Conservation (phyloP, 305 asterid species). For the Fraxinus floribunda region DNA sequence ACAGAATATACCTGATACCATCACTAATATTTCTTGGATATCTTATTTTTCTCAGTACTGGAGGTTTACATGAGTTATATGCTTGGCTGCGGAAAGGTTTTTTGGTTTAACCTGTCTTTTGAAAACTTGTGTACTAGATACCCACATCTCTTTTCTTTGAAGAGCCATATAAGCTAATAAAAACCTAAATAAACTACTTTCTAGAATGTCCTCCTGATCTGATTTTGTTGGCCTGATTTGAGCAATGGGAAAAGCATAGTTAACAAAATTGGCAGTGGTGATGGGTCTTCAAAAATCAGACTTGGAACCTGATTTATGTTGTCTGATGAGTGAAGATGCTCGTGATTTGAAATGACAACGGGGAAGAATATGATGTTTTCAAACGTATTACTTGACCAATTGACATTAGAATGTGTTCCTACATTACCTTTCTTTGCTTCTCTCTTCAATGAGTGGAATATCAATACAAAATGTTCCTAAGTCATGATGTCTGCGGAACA, state of each 20-base stretch:
- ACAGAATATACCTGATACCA: background rate
- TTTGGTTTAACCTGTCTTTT: background rate
- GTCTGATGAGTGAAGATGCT: background rate
- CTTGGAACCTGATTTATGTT: background rate
- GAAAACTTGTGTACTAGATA: background rate
- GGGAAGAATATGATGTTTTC: background rate
- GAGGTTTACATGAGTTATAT: background rate
- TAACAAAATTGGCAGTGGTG: background rate
- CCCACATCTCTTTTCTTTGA: background rate
- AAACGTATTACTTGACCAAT: background rate
- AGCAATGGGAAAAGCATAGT: background rate
- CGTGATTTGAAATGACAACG: background rate
- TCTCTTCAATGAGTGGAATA: background rate
- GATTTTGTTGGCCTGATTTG: background rate
- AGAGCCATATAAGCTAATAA: background rate
- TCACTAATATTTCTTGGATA: background rate
- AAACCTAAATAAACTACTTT: background rate
- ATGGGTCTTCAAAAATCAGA: background rate
- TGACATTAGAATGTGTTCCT: background rate
- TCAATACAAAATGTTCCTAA: background rate
- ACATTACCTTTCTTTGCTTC: background rate
- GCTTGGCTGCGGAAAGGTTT: background rate
- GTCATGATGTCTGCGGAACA: constrained; percentile 7
- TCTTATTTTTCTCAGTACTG: background rate
- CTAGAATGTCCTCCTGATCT: background rate